Conservation (phyloP, 352 stramenopile genomes). For the Thalassiosira hispida region DNA sequence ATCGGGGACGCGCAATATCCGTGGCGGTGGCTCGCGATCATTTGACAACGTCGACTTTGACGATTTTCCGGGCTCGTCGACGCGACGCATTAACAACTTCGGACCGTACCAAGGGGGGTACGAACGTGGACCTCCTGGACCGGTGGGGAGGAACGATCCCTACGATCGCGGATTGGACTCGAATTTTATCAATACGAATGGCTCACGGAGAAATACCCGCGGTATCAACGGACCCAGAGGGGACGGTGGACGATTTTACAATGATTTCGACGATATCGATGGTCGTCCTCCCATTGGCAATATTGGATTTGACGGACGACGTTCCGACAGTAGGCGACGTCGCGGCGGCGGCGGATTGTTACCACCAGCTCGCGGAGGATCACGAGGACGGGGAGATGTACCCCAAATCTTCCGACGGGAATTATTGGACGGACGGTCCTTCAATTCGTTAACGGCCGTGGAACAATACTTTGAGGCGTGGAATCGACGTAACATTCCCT, state of each 20-base stretch:
- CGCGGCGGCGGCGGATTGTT: not conserved
- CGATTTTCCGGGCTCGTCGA: conserved; percentile 7
- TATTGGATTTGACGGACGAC: not conserved
- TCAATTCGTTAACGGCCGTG: conserved; percentile 33
- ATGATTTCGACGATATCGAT: conserved; percentile 11
- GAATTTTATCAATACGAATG: conserved; percentile 38
- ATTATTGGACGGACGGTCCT: not conserved
- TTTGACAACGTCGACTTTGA: conserved; percentile 26
- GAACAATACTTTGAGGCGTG: conserved; percentile 81
- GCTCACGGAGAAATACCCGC: not conserved
- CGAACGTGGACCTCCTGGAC: not conserved
- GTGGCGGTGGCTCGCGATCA: not conserved
- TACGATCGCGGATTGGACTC: conserved; percentile 28
- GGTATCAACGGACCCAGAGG: too few species aligned
- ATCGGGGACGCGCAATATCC: not conserved
- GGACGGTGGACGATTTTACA: too few species aligned
- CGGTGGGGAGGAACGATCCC: not conserved
- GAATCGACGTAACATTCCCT: conserved; percentile 82
- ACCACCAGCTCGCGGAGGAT: too few species aligned
- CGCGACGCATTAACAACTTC: conserved; percentile 1
- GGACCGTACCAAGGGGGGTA: not conserved
- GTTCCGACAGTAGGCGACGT: not conserved
- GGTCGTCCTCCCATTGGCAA: not conserved
- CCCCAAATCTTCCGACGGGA: conserved; percentile 17
- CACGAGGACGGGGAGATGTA: not conserved